Evolutionary conservation across 2,329 filamentous ascomycete species (phyloP).

Genomic region (Botrytis aclada): DNA sequence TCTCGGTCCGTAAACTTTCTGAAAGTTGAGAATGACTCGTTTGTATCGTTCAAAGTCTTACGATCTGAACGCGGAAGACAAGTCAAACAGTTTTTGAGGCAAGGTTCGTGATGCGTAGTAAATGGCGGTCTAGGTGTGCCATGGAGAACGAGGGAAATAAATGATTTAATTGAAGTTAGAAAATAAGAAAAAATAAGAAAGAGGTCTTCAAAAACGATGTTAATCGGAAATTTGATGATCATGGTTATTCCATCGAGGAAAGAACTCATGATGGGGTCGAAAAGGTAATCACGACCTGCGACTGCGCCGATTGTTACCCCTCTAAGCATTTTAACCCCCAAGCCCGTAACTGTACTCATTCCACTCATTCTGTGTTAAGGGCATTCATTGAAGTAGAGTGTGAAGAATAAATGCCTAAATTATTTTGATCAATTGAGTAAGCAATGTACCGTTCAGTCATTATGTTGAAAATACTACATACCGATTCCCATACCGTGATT

Average conservation of each 20-base stretch:
- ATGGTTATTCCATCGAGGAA: constrained; percentile 6
- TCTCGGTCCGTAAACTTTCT: not conserved
- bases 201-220: not conserved
- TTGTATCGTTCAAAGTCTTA: not conserved
- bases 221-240: not conserved
- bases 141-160: constrained; percentile 6
- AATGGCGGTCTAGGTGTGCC: constrained; percentile 9
- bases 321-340: not conserved
- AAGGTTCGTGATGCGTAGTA: constrained; percentile 9
- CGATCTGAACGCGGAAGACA: not conserved
- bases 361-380: not conserved
- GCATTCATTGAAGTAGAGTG: too few species aligned
- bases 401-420: not conserved
- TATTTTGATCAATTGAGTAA: not conserved
- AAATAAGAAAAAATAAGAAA: not conserved
- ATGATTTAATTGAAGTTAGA: not conserved
- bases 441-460: not conserved
- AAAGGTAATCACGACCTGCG: constrained; percentile 9
- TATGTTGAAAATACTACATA: not conserved
- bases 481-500: not conserved
- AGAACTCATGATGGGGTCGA: constrained; percentile 3
- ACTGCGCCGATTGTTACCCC: constrained; percentile 1
- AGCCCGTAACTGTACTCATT: not conserved
- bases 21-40: not conserved
- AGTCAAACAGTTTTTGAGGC: constrained; percentile 8